Base-by-base conservation (phyloP, 257 asterid genomes). In the Plectranthus barbatus region DNA sequence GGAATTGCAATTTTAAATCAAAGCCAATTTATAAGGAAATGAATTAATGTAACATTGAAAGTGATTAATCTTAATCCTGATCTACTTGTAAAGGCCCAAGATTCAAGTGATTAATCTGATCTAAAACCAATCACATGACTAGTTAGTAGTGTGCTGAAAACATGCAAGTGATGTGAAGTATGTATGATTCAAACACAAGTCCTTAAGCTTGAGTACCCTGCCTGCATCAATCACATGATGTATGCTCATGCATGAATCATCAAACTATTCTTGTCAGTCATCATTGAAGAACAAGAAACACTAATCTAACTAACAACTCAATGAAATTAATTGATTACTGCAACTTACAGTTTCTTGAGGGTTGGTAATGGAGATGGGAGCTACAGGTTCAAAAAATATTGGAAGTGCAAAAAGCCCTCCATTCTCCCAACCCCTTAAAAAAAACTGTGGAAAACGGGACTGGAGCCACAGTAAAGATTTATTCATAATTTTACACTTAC, bases 401-500 rank as follows among this genome's bases (percentile, higher is more conserved):
- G 5, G 33, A 26, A 64, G 64, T 39, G 36, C 57, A 56, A 60
- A 55, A 57, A 4, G 18, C 64, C 56, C 46, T 9, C 33, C 40
- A 21, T 19, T 56, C 56, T 42, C 59, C 40, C 50, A 48, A 33
- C 39, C 31, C 31, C 31, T 5, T n/a, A n/a, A n/a, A 26, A 26
- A 26, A 31, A 49, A 7, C 50, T 11, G 14, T 10, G 37, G 17
- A 6, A 41, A 42, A 17, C 41, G 40, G 50, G 3, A 26, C 31
- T n/a, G 3, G 6, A 3, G 13, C 6, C 64, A 9, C 26, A 45
- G 41, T 31, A 56, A 6, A 56, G 7, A 19, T 29, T 49, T 53
- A 70, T 71, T 57, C n/a, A 57, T 64, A 59, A 52, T 11, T 50
- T 42, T 33, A 62, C 66, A 31, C 33, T 8, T 54, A 56, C 3